Conservation (phyloP, 208 protist genomes). For the Trypanosoma melophagium region DNA sequence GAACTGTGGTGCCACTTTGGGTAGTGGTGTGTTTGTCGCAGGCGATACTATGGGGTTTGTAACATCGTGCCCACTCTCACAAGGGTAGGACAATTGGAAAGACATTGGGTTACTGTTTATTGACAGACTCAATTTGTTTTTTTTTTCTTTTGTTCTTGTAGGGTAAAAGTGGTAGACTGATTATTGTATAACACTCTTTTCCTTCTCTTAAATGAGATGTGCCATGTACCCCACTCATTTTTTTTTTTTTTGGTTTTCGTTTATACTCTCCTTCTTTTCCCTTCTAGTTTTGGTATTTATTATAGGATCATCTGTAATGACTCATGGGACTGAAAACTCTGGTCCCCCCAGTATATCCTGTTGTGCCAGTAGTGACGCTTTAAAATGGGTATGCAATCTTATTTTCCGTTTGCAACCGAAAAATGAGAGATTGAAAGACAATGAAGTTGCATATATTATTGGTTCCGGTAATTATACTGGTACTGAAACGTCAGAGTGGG, state of each 20-base stretch:
- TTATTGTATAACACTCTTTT: too few species aligned
- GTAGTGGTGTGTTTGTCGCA: conserved; percentile 18
- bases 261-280: conserved; percentile 20
- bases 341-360: conserved; percentile 22
- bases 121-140: background rate
- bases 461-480: conserved; percentile 42
- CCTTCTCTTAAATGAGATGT: too few species aligned
- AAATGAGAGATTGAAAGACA: conserved; percentile 23
- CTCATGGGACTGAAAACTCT: background rate
- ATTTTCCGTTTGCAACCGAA: conserved; percentile 18
- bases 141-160: background rate
- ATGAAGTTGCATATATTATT: conserved; percentile 32
- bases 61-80: conserved; percentile 15
- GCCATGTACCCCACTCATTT: background rate
- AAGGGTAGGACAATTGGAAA: background rate
- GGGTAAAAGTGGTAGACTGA: too few species aligned
- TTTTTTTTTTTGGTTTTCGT: conserved; percentile 13
- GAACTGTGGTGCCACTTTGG: conserved; percentile 41
- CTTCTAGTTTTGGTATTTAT: background rate
- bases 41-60: conserved; percentile 42
- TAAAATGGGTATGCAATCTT: conserved; percentile 47
- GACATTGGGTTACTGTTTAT: background rate
- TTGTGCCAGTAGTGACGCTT: conserved; percentile 36
- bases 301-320: too few species aligned
- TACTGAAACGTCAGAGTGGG: conserved; percentile 30